Conservation (phyloP, 768 basidiomycete species). For the Suillus tomentosus region DNA sequence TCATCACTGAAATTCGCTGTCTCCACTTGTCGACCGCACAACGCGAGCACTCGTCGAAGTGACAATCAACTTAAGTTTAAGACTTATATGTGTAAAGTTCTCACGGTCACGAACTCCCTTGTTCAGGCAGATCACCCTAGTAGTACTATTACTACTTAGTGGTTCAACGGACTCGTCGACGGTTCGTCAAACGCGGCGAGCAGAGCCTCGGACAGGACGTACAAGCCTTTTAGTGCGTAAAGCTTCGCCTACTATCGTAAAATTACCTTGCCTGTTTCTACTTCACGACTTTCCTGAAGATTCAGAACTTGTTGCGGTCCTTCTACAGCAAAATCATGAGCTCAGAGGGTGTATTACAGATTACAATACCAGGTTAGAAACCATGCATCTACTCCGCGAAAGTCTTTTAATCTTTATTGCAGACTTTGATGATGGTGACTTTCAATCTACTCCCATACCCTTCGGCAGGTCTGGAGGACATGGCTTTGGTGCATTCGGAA, state of each 20-base stretch:
- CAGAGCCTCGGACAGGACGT: neutral
- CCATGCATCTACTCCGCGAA: conserved; percentile 6
- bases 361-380: conserved; percentile 62
- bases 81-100: neutral
- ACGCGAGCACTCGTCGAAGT: too few relatives aligned
- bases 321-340: conserved; percentile 9
- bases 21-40: too few relatives aligned
- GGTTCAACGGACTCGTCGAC: neutral
- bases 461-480: conserved; percentile 65
- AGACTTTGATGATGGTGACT: conserved; percentile 85
- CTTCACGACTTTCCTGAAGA: neutral
- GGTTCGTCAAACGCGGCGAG: neutral
- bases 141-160: neutral
- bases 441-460: conserved; percentile 58
- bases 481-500: conserved; percentile 43
- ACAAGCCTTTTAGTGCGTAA: neutral
- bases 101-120: neutral
- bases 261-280: neutral
- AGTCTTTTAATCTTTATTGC: conserved; percentile 15
- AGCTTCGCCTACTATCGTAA: neutral
- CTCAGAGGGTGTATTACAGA: conserved; percentile 45
- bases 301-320: neutral
- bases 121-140: neutral
- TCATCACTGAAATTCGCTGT: too few relatives aligned
- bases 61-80: too few relatives aligned